Evolutionary conservation across 805 yeast species (phyloP).

Genomic region (Schwanniomyces yamadae): DNA sequence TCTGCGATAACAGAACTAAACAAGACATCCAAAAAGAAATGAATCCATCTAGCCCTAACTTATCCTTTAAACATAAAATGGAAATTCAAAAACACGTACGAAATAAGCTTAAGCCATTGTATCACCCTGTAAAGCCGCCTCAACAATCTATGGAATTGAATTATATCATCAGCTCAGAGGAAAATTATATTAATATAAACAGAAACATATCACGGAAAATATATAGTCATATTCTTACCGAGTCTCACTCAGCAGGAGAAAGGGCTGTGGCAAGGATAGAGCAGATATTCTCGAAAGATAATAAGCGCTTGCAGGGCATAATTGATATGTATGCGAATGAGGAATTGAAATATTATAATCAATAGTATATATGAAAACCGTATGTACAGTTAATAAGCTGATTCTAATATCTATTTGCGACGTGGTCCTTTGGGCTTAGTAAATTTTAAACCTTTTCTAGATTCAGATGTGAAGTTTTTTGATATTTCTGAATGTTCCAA

Average conservation of each 20-base stretch:
- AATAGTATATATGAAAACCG: not conserved
- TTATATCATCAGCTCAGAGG: constrained; percentile 26
- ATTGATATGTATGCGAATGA: constrained; percentile 24
- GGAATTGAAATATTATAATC: constrained; percentile 15
- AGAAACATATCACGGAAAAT: constrained; percentile 59
- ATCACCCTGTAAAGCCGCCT: constrained; percentile 25
- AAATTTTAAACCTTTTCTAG: constrained; percentile 31
- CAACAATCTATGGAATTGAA: constrained; percentile 35
- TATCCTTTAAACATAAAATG: constrained; percentile 47
- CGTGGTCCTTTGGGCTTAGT: constrained; percentile 73
- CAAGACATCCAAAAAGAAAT: not conserved
- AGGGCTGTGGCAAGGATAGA: constrained; percentile 7
- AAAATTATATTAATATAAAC: constrained; percentile 58
- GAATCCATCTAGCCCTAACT: constrained; percentile 8
- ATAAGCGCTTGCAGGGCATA: constrained; percentile 17
- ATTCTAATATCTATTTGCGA: constrained; percentile 26
- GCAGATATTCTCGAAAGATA: constrained; percentile 17
- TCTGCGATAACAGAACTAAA: not conserved
- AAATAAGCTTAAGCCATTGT: constrained; percentile 48
- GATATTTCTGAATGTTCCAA: constrained; percentile 26
- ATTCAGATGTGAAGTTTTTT: constrained; percentile 6
- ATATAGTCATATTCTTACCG: constrained; percentile 41
- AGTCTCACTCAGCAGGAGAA: too few relatives aligned
- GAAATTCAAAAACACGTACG: constrained; percentile 59
- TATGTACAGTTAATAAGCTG: constrained; percentile 1